These are phyloP conservation scores for Echium plantagineum DNA, from an alignment of 257 asterid species.

Conservation along the genomic window DNA sequence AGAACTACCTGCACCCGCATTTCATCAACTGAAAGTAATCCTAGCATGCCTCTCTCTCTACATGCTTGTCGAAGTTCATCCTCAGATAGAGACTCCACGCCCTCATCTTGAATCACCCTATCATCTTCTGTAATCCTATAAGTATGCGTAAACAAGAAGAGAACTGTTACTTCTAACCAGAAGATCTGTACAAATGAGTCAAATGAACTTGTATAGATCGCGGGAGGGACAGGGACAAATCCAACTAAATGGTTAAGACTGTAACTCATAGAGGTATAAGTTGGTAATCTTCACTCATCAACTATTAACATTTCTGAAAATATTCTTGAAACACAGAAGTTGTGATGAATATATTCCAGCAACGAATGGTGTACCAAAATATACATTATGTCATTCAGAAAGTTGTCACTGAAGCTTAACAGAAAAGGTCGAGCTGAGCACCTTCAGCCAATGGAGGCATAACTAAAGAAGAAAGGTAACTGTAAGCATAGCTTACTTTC, in stretches of 20 bases:
- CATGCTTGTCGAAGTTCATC: slow-evolving; percentile 92
- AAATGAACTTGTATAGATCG: background rate
- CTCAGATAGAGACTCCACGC: slow-evolving; percentile 83
- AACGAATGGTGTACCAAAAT: background rate
- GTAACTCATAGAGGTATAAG: background rate
- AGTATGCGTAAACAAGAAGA: slow-evolving; percentile 7
- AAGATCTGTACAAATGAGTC: background rate
- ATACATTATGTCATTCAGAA: too few species aligned
- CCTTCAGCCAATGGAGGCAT: background rate
- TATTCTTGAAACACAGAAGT: background rate
- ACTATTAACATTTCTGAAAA: background rate
- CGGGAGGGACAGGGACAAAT: background rate
- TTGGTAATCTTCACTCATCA: background rate
- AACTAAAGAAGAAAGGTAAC: background rate
- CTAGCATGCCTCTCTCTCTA: slow-evolving; percentile 90
- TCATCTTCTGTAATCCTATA: slow-evolving; percentile 71
- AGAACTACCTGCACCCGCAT: slow-evolving; percentile 71
- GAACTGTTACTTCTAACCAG: background rate
- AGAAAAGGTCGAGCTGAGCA: background rate
- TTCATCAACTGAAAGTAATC: slow-evolving; percentile 77
- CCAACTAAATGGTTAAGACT: background rate
- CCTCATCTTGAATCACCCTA: slow-evolving; percentile 81
- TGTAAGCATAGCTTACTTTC: slow-evolving; percentile 36
- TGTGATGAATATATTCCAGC: background rate
- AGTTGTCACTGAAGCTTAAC: too few species aligned